Evolutionary conservation across 2,329 filamentous ascomycete species (phyloP).

Genomic region (Exophiala oligosperma): DNA sequence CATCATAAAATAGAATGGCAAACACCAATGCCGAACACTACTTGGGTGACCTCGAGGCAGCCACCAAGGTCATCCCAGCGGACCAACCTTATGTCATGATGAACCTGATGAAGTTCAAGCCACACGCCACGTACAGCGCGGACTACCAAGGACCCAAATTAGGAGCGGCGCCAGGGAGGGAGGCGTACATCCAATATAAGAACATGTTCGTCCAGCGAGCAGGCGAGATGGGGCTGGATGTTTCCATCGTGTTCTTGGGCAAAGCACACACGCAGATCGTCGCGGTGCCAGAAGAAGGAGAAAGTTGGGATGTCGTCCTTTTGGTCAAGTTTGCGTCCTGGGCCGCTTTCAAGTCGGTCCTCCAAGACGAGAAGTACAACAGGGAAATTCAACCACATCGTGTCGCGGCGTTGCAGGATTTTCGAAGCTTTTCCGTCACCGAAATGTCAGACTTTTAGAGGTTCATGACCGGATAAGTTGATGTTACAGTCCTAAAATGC

Average conservation of each 20-base stretch:
- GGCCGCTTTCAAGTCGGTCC: slow-evolving; percentile 8
- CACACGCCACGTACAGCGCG: neutral
- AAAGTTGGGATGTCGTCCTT: slow-evolving; percentile 9
- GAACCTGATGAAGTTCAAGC: slow-evolving; percentile 12
- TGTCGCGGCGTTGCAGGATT: slow-evolving; percentile 3
- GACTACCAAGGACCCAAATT: neutral
- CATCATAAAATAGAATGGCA: neutral
- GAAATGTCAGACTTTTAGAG: neutral
- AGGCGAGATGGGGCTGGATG: neutral
- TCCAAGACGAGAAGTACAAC: slow-evolving; percentile 6
- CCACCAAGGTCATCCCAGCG: slow-evolving; percentile 3
- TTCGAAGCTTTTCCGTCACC: slow-evolving; percentile 8
- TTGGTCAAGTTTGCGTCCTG: slow-evolving; percentile 3
- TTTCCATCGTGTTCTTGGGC: slow-evolving; percentile 4
- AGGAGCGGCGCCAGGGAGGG: neutral
- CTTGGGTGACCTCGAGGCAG: slow-evolving; percentile 10
- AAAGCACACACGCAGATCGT: slow-evolving; percentile 8
- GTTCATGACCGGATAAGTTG: neutral
- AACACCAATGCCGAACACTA: neutral
- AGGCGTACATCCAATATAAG: slow-evolving; percentile 6
- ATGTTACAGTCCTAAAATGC: too few species aligned
- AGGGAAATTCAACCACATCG: slow-evolving; percentile 10
- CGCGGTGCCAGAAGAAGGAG: slow-evolving; percentile 3
- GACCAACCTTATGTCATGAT: slow-evolving; percentile 11
- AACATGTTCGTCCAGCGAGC: slow-evolving; percentile 4